Base-by-base conservation (phyloP, 2,329 filamentous ascomycete genomes). In the Epichloe sp. region DNA sequence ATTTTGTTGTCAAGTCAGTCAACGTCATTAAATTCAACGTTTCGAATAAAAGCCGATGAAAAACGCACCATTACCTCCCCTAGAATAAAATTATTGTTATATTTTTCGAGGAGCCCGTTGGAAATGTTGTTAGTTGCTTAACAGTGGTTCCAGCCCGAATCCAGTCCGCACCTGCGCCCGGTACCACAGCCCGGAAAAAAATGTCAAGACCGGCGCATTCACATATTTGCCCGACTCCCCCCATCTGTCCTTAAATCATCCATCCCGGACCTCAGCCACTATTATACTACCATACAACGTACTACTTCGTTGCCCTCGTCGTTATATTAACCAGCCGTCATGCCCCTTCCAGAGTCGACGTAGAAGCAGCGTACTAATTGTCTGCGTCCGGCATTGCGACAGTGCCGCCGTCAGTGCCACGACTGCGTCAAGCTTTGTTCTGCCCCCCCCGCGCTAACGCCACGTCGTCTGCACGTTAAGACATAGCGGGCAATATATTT, bases 241-340 rank as follows among this genome's bases (percentile, higher is more conserved):
- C 51, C 47, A 52, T 54, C 46, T 54, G 50, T 55, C 50, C 46
- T 51, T 46, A 48, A 48, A 48, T 42, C 47, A 40, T 47, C 37
- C 51, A 48, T 49, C 45, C 23, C 46, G 46, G 38, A 41, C 37
- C 34, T 49, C 45, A 42, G 36, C 15, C 26, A 38, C 41, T 21
- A 21, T 21, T 38, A 34, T 10, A 3, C 1, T 31, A 26, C 23
- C 23, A 26, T 7, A 10, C 23, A 7, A 21, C 19, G 3, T 7
- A 31, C 23, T 21, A 37, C 36, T 38, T 38, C 11, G 11, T 11
- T 35, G 10, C 26, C 44, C 44, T 40, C 23, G 26, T 40, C 17
- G 19, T 26, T 6, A 35, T 15, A 44, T 53, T 35, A 11, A 11
- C 21, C 21, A 47, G 43, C 15, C 48, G 37, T 17, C 40, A 49